Conservation (phyloP, 1,284 basidiomycete species). For the Lignosus rhinocerotis region DNA sequence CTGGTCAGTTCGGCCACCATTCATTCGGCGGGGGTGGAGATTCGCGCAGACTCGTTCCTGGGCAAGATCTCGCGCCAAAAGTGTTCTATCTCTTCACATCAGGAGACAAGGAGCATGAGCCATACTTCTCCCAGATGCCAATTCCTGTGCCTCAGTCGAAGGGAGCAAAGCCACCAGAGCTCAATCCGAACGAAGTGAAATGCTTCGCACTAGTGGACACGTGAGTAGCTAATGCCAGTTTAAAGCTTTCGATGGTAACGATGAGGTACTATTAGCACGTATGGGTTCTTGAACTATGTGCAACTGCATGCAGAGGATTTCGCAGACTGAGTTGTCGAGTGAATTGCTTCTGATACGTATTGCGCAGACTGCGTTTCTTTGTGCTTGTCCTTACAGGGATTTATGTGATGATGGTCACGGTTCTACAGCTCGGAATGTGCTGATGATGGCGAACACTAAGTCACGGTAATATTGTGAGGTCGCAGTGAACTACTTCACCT, state of each 20-base stretch:
- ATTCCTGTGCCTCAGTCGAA: conserved; percentile 15
- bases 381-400: neutral
- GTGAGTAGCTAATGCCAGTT: conserved; percentile 11
- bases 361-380: neutral
- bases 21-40: conserved; percentile 6
- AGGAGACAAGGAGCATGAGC: conserved; percentile 17
- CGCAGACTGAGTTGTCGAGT: neutral
- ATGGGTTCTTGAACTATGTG: conserved; percentile 32
- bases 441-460: no score
- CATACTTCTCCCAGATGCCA: conserved; percentile 28
- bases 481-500: no score
- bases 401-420: no score
- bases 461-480: no score
- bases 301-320: conserved; percentile 34
- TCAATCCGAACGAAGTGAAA: conserved; percentile 10
- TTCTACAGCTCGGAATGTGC: no score
- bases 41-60: conserved; percentile 6
- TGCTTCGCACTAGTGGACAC: conserved; percentile 21
- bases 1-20: conserved; percentile 3
- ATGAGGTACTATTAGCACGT: conserved; percentile 11
- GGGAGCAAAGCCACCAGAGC: conserved; percentile 15
- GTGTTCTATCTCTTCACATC: conserved; percentile 32
- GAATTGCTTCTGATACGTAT: no score
- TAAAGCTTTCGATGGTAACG: neutral
- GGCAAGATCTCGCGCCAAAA: conserved; percentile 22